Conservation (phyloP, 495 filamentous ascomycete species). For the Xylaria castorea region DNA sequence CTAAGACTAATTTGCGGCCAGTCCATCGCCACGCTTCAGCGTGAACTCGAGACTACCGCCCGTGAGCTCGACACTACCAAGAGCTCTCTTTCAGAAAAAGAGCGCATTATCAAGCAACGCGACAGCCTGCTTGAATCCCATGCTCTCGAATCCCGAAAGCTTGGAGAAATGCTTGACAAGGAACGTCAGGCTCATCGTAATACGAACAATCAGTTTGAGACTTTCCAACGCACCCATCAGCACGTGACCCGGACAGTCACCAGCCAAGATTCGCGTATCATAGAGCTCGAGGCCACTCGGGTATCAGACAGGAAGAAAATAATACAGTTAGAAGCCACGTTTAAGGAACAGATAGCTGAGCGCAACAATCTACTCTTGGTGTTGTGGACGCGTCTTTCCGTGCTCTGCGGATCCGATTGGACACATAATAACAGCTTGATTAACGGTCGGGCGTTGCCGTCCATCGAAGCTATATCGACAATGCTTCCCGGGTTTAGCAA, state of each 20-base stretch:
- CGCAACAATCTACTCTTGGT: conserved; percentile 85
- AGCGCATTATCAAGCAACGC: conserved; percentile 86
- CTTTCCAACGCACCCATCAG: conserved; percentile 83
- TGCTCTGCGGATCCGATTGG: conserved; percentile 92
- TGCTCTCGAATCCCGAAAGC: conserved; percentile 81
- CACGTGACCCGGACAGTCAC: conserved; percentile 81
- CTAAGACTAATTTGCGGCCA: conserved; percentile 45
- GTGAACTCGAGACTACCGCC: conserved; percentile 81
- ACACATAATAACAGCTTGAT: conserved; percentile 86
- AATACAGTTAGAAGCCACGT: conserved; percentile 73
- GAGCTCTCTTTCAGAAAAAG: conserved; percentile 80
- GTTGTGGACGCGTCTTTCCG: conserved; percentile 85
- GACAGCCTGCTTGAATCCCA: conserved; percentile 89
- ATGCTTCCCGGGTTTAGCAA: conserved; percentile 85
- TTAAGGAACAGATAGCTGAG: conserved; percentile 85
- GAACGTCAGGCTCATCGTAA: conserved; percentile 84
- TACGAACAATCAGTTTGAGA: conserved; percentile 85
- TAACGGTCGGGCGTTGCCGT: conserved; percentile 79
- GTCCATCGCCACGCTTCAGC: conserved; percentile 86
- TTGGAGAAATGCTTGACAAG: conserved; percentile 88
- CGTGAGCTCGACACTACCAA: conserved; percentile 81
- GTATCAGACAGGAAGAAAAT: conserved; percentile 77
- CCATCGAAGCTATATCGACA: conserved; percentile 79
- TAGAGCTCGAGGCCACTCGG: conserved; percentile 80
- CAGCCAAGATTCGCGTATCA: conserved; percentile 80